These are phyloP conservation scores for Elaeagnus macrophylla DNA, from an alignment of 306 rosid species.

Conservation along the genomic window DNA sequence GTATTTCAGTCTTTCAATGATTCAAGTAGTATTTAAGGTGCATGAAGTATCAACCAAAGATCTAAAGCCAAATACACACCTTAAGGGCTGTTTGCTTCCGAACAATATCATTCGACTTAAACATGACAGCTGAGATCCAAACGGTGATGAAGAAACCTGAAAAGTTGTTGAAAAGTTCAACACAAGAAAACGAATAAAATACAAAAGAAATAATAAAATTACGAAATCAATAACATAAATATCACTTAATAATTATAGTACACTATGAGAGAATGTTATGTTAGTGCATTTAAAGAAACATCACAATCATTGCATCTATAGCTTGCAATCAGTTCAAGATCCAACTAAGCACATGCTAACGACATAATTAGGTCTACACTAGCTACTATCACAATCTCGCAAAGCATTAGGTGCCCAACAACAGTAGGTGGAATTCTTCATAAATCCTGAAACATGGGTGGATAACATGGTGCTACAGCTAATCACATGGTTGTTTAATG, in stretches of 20 bases:
- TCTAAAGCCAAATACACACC: conserved; percentile 35
- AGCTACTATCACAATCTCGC: too few species aligned
- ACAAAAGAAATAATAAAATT: too few species aligned
- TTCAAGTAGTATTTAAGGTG: neutral
- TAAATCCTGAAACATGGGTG: too few species aligned
- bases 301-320: neutral
- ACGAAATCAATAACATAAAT: conserved; percentile 3
- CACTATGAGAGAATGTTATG: too few species aligned
- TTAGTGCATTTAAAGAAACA: conserved; percentile 5
- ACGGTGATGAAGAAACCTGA: conserved; percentile 77
- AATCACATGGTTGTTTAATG: too few species aligned
- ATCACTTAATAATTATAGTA: neutral
- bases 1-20: conserved; percentile 18
- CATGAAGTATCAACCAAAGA: neutral
- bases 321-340: neutral
- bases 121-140: conserved; percentile 84
- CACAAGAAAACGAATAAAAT: too few species aligned
- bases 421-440: too few species aligned
- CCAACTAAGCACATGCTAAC: neutral
- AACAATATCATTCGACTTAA: conserved; percentile 74
- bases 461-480: too few species aligned
- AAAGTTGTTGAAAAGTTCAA: conserved; percentile 15
- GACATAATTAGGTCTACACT: too few species aligned
- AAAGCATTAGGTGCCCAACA: too few species aligned
- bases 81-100: conserved; percentile 89